Base-by-base conservation (phyloP, 768 basidiomycete genomes). In the Lyophyllum decastes region DNA sequence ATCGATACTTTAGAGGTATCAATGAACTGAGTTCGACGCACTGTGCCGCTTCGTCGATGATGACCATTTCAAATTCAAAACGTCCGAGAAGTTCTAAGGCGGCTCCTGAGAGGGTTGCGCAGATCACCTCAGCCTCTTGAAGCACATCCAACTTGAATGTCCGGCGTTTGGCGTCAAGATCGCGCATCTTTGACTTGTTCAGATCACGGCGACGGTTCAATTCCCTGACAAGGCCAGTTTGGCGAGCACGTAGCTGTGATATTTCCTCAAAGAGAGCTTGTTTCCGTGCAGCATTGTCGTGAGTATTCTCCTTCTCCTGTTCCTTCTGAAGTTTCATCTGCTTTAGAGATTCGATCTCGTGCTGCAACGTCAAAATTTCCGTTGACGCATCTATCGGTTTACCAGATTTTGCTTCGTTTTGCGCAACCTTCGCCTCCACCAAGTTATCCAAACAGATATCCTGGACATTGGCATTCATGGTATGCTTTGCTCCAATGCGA, bases 1-100 rank as follows among this genome's bases (percentile, higher is more conserved):
- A 90, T 26, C 82, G 82, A 72, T 94, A 98, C 71, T 92, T 97
- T 60, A 99, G 78, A 38, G 97, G 97, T 57, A 99, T 98, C 59
- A 99, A 74, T 8, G 96, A 93, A 61, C 92, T 94, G 41, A 98
- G 80, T 72, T 99, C 97, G 47, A 98, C 90, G 16, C 95, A 89
- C 72, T 99, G 97, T 0, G 96, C 96, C 1, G 97, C 97, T 72
- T 99, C 97, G 67, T 99, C 97, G 58, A 99, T 96, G 70, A 99
- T 87, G 64, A 99, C 83, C 74, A 96, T 92, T 64, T 97, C 95
- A 68, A 98, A 98, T 51, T 95, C 90, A 61, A 92, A 83, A 34
- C 82, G 78, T 55, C 90, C 85, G 41, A 99, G 78, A 47, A 82
- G 81, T 16, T 97, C 95, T 61, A 97, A 92, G 4, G 95, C 97